Evolutionary conservation across 495 filamentous ascomycete species (phyloP), one percentile per base, ranked within the genome.

Genomic region (Penicillium cataractarum): DNA sequence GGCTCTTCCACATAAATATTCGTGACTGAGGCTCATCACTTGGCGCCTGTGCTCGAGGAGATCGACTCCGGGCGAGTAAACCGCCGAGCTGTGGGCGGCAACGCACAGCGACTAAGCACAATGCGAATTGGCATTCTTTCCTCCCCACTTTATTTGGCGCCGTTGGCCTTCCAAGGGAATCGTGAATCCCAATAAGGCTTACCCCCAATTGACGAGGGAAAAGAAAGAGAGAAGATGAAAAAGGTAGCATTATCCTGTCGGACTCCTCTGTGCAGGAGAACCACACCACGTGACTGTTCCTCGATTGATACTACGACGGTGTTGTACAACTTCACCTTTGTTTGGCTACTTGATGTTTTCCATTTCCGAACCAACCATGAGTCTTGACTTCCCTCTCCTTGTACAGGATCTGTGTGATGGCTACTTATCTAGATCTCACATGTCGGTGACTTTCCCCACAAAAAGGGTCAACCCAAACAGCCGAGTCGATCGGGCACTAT

Each of bases 41-140:
- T 58, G 49, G 56, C 55, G 60, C 54, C 46, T 51, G 35, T 48
- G 39, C 49, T 52, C 59, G 57, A 48, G 64, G 55, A 64, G 51
- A 62, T 61, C 49, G 51, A 71, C 61, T 71, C 61, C 58, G 65
- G 48, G 58, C 57, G 63, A 66, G 49, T 56, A 57, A 54, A 37
- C 46, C 65, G 67, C 63, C 63, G 62, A 69, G 61, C 50, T 61
- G 55, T 63, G 63, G 69, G 76, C 74, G 74, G 68, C 74, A 76
- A 78, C 63, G 64, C 66, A 62, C 60, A 68, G 69, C 65, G 68
- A 71, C 60, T 69, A 70, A 64, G 54, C 61, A 71, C 58, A 71
- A 67, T 61, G 29, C 50, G 27, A 52, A 46, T 42, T 53, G 50
- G 15, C 35, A 27, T 44, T 64, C 26, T 55, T 55, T 17, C 29